Evolutionary conservation across 140 eudicot genomes (phyloP), one percentile per base, ranked within the genome.

Genomic region (Erigeron philadelphicus): DNA sequence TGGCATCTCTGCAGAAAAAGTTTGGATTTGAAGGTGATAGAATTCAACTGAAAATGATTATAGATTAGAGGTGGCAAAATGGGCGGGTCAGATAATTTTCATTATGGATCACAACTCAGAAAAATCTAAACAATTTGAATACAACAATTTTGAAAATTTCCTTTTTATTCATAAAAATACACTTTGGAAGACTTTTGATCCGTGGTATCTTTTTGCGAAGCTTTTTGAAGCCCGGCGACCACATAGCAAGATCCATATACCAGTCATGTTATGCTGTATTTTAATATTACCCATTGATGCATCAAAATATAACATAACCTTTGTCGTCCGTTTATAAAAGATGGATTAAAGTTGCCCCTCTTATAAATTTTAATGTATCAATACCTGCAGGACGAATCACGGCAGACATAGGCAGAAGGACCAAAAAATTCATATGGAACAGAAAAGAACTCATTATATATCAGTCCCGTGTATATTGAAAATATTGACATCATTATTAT

Each of bases 401-500:
- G 87, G 17, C 97, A 90, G 35, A 69, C 88, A 72, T 87, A 90
- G 63, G 95, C 97, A 9, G 97, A 87, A 61, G 75, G 87, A 8
- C 95, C 97, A 71, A 90, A 90, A 41, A 90, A 19, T 63, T 90
- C 87, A 78, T 77, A 90, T 1, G 97, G 93, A 19, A 87, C 90
- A 72, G 97, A 90, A 68, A 90, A 90, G 75, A 85, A 90, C 76
- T 90, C 97, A 54, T 90, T 90, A 65, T 90, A 90, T 71, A 90
- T 78, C 38, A 90, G 47, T 47, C 97, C 97, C 5, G 95, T 83
- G 85, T 87, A 90, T 75, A 90, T 90, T 7, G 97, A 90, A 79
- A 90, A 90, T 47, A 90, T 77, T 5, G 97, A 81, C 95, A 90
- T 90, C 97, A 90, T 81, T 78, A 90, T 79, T 40, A 90, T 87